A percentile compares a stretch with the other conserved stretches of the same genome.
phyloP scores from a whole-genome alignment of 345 rosid species.

The Acer saccharum region DNA sequence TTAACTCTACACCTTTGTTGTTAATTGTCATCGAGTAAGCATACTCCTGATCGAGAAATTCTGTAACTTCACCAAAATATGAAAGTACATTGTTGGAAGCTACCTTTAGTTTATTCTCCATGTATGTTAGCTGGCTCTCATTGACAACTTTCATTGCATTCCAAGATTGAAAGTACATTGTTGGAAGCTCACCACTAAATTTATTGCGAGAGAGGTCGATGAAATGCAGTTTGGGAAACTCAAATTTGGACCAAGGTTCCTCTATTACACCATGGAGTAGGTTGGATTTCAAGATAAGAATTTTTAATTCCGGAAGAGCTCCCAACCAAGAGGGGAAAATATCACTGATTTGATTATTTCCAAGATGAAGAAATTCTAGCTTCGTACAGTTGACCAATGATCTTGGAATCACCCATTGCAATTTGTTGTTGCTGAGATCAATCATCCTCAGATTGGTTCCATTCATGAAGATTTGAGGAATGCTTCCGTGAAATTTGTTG shows the following conservation, averaged over 20 bases:
- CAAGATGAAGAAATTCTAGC: slow-evolving; percentile 14
- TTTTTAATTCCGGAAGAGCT: background rate
- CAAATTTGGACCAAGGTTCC: background rate
- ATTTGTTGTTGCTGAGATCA: too few relatives aligned
- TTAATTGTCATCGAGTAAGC: slow-evolving; percentile 16
- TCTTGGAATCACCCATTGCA: too few relatives aligned
- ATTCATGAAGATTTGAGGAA: too few relatives aligned
- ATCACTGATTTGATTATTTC: slow-evolving; percentile 14
- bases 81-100: too few relatives aligned
- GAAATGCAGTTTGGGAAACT: slow-evolving; percentile 9
- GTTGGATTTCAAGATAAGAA: slow-evolving; percentile 16
- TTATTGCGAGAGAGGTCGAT: slow-evolving; percentile 21
- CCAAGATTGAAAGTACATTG: slow-evolving; percentile 14
- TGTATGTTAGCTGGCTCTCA: background rate
- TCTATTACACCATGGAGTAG: background rate
- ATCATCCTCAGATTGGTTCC: too few relatives aligned
- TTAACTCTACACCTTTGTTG: slow-evolving; percentile 9
- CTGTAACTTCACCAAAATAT: too few relatives aligned
- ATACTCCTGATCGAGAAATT: too few relatives aligned
- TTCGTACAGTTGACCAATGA: background rate
- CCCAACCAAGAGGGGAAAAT: slow-evolving; percentile 30
- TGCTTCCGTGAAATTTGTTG: too few relatives aligned
- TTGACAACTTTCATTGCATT: slow-evolving; percentile 23
- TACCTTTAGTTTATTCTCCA: background rate
- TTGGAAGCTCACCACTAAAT: slow-evolving; percentile 19